Evolutionary conservation across 306 rosid species (phyloP), one percentile per base, ranked within the genome.

Genomic region (Rosa rugosa): DNA sequence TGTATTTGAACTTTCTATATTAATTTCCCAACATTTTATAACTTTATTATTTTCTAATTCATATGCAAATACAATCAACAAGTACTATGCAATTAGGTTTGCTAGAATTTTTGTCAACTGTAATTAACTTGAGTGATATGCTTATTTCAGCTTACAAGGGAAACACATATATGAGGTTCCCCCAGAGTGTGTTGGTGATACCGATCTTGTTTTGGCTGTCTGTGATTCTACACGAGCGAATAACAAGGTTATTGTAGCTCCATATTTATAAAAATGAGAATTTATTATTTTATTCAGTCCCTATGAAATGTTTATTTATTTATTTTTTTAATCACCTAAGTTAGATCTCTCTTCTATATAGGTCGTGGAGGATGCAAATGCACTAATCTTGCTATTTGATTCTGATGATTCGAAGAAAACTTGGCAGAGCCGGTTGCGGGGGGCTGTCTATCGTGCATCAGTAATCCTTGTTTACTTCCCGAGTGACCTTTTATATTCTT

Each of bases 401-500:
- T 91, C 94, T 74, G 97, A 90, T 50, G 97, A 89, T 75, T 88
- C 84, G 47, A 88, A 83, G 85, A 93, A 91, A 81, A 84, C 79
- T 75, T 95, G 99, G 99, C 95, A 91, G 22, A 90, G 82, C 77
- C 91, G 91, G 79, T 73, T 93, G 86, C 96, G 91, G 85, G 91
- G 97, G 82, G 99, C 97, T 77, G 88, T 95, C 75, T 93, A 95
- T 86, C 81, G 89, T 80, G 90, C 99, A 86, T 95, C 97, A 87
- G 99, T 88, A 85, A 78, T 22, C 47, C 54, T 57, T 53, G 27
- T 49, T 6, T 82, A 45, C 36, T 17, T 40, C 27, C 18, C 63
- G 3, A n/a, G 45, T 8, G 71, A 66, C 12, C 9, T 4, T 62
- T 27, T 14, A 25, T 63, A 13, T 14, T 57, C 14, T 59, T 23